phyloP scores from a whole-genome alignment of 768 basidiomycete species.

The Suillus placidus region DNA sequence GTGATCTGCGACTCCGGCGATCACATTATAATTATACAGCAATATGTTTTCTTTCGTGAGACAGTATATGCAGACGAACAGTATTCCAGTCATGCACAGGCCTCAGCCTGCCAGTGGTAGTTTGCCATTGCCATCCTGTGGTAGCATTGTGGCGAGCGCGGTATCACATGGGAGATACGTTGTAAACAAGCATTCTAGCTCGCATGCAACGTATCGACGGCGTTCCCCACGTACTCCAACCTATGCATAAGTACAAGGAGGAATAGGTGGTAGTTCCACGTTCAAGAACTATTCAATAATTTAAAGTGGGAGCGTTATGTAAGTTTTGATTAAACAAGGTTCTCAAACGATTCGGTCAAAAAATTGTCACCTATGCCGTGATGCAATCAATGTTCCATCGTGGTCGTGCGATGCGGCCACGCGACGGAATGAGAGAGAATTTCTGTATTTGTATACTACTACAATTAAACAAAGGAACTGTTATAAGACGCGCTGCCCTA shows the following conservation, averaged over 20 bases:
- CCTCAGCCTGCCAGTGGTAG: background rate
- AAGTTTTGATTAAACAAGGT: background rate
- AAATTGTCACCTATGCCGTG: background rate
- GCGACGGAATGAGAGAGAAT: too few species aligned
- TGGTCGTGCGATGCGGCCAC: background rate
- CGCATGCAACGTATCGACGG: background rate
- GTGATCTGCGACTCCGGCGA: background rate
- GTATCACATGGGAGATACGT: background rate
- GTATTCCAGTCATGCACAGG: background rate
- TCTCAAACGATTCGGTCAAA: background rate
- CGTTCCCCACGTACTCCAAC: background rate
- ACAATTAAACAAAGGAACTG: too few species aligned
- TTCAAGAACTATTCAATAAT: background rate
- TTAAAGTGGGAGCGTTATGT: background rate
- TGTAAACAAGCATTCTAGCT: background rate
- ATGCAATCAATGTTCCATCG: background rate
- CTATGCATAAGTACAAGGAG: background rate
- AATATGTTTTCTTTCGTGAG: background rate
- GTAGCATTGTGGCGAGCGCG: background rate
- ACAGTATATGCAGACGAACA: background rate
- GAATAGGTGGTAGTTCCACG: background rate
- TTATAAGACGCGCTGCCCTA: too few species aligned
- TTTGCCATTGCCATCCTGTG: background rate
- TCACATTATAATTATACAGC: conserved; percentile 3
- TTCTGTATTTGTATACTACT: too few species aligned